Percentiles rank a stretch among this genome's conserved stretches.
Conservation (phyloP, 495 filamentous ascomycete genomes). For the Penicillium subrubescens region DNA sequence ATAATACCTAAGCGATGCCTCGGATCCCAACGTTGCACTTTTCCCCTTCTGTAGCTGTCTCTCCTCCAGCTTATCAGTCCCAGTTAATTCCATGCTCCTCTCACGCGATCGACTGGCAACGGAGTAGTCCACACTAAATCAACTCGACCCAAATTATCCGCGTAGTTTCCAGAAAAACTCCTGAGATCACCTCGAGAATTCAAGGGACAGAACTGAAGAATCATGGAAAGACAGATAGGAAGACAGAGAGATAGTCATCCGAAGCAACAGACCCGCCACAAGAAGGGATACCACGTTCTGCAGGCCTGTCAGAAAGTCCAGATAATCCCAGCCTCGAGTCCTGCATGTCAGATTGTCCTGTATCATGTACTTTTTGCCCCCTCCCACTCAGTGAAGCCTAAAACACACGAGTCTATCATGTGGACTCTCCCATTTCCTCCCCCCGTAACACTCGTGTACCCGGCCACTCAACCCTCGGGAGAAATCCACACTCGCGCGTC, state of each 20-base stretch:
- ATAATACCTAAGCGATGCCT: neutral
- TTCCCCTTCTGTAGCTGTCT: neutral
- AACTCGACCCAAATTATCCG: conserved; percentile 8
- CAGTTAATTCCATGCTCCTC: no score
- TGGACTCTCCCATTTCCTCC: neutral
- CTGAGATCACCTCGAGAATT: neutral
- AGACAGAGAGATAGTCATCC: no score
- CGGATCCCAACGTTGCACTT: conserved; percentile 11
- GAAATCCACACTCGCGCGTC: conserved; percentile 1
- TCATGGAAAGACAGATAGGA: no score
- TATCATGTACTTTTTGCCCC: neutral
- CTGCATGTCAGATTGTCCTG: neutral
- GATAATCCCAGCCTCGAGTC: neutral
- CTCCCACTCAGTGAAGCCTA: neutral
- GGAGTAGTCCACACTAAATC: no score
- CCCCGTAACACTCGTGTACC: neutral
- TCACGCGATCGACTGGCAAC: no score
- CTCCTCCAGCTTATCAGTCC: conserved; percentile 4
- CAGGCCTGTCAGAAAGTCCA: neutral
- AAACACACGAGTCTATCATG: neutral
- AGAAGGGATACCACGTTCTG: neutral
- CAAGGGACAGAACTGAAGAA: no score
- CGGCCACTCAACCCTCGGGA: neutral
- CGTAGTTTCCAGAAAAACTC: conserved; percentile 19
- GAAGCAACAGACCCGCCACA: no score